These are phyloP conservation scores for Boletus mariae DNA, from an alignment of 1,284 basidiomycete species.

Conservation along the genomic window DNA sequence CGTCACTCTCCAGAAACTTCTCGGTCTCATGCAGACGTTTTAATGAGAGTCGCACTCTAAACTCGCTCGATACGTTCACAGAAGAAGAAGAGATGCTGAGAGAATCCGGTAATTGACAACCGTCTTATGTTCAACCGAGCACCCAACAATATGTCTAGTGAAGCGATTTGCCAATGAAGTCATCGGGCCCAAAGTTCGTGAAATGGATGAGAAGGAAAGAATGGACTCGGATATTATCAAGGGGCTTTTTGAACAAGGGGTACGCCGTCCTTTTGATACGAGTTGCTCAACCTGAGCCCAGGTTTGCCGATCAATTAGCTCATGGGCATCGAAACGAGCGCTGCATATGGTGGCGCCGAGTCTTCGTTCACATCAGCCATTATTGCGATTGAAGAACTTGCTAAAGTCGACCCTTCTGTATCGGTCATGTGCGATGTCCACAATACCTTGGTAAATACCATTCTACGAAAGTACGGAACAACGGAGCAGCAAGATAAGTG, in stretches of 20 bases:
- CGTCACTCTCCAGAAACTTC: conserved; percentile 19
- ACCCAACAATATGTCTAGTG: conserved; percentile 44
- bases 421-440: conserved; percentile 98
- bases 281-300: not conserved
- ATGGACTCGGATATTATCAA: conserved; percentile 92
- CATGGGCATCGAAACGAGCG: conserved; percentile 94
- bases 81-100: conserved; percentile 91
- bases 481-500: conserved; percentile 87
- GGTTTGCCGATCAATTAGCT: conserved; percentile 46
- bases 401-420: conserved; percentile 94
- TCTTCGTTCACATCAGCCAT: conserved; percentile 94
- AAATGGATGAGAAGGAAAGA: conserved; percentile 97
- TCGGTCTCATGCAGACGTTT: conserved; percentile 15
- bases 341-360: conserved; percentile 84
- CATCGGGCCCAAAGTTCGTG: conserved; percentile 85
- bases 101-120: conserved; percentile 65
- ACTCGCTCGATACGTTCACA: conserved; percentile 77
- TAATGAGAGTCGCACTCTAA: conserved; percentile 31
- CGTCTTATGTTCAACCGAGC: not conserved
- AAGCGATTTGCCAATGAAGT: conserved; percentile 87
- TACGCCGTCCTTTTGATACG: conserved; percentile 39
- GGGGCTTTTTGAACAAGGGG: conserved; percentile 93
- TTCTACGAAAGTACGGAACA: conserved; percentile 85
- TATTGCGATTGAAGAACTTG: conserved; percentile 95
- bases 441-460: conserved; percentile 96